Percentiles rank a stretch among this genome's conserved stretches.
phyloP scores from a whole-genome alignment of 2,329 filamentous ascomycete genomes.

The Cladosporium sp. region DNA sequence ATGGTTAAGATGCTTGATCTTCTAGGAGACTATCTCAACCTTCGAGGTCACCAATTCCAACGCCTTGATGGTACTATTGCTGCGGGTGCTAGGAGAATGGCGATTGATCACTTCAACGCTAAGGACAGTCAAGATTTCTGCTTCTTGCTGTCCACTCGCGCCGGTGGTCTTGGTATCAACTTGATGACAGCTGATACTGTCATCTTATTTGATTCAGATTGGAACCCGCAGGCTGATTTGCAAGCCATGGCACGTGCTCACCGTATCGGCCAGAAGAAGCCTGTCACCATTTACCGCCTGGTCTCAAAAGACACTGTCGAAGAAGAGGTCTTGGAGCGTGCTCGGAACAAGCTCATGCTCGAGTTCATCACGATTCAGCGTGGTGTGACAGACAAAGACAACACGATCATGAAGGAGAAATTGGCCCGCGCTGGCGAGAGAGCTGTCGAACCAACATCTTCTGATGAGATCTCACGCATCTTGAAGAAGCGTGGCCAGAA shows the following conservation, averaged over 20 bases:
- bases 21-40: constrained; percentile 84
- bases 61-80: constrained; percentile 92
- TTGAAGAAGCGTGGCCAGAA: constrained; percentile 97
- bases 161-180: constrained; percentile 97
- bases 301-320: constrained; percentile 98
- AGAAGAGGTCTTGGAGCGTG: constrained; percentile 93
- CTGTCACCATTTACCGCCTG: constrained; percentile 92
- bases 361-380: constrained; percentile 97
- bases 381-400: constrained; percentile 80
- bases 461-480: constrained; percentile 92
- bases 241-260: constrained; percentile 98
- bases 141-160: constrained; percentile 90
- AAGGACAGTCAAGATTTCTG: constrained; percentile 93
- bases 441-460: constrained; percentile 75
- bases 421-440: constrained; percentile 59
- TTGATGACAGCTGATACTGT: constrained; percentile 98
- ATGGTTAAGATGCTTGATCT: constrained; percentile 99
- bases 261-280: constrained; percentile 92
- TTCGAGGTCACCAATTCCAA: constrained; percentile 93
- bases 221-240: constrained; percentile 97
- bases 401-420: constrained; percentile 74
- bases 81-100: constrained; percentile 79
- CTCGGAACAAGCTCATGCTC: constrained; percentile 93
- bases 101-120: constrained; percentile 98
- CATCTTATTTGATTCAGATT: constrained; percentile 95